A percentile compares a stretch with the other conserved stretches of the same genome.
These are phyloP conservation scores for Dictyostelium capitatum DNA, from an alignment of 78 protist genomes.

Conservation along the genomic window DNA sequence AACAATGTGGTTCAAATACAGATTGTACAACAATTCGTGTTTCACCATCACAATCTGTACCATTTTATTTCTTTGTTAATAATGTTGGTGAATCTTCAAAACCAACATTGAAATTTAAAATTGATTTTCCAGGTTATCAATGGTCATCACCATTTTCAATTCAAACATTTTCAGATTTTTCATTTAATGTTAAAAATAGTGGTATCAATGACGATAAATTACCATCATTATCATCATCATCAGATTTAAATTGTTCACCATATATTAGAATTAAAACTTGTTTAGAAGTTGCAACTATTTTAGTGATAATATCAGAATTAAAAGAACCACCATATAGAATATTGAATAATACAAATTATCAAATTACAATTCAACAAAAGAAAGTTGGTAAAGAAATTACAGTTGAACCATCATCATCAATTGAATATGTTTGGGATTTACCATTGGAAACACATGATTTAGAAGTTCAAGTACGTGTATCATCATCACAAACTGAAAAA, in stretches of 20 bases:
- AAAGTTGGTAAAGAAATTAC: constrained; percentile 2
- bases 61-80: constrained; percentile 42
- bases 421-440: constrained; percentile 43
- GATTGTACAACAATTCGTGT: constrained; percentile 10
- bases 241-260: background rate
- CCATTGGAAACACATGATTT: constrained; percentile 51
- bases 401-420: background rate
- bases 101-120: background rate
- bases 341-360: constrained; percentile 42
- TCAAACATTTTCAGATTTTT: constrained; percentile 16
- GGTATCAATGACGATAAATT: background rate
- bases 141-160: constrained; percentile 65
- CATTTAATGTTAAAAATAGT: background rate
- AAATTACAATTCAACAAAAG: constrained; percentile 26
- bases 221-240: background rate
- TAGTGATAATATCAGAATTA: constrained; percentile 23
- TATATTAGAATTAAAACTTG: constrained; percentile 44
- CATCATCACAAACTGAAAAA: background rate
- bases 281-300: constrained; percentile 48
- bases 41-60: background rate
- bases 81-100: background rate
- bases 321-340: constrained; percentile 58
- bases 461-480: constrained; percentile 6
- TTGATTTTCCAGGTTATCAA: constrained; percentile 19
- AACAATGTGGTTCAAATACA: constrained; percentile 32